Percentiles rank a stretch among this genome's conserved stretches.
phyloP scores from a whole-genome alignment of 1,284 basidiomycete species.

The Boletus mariae region DNA sequence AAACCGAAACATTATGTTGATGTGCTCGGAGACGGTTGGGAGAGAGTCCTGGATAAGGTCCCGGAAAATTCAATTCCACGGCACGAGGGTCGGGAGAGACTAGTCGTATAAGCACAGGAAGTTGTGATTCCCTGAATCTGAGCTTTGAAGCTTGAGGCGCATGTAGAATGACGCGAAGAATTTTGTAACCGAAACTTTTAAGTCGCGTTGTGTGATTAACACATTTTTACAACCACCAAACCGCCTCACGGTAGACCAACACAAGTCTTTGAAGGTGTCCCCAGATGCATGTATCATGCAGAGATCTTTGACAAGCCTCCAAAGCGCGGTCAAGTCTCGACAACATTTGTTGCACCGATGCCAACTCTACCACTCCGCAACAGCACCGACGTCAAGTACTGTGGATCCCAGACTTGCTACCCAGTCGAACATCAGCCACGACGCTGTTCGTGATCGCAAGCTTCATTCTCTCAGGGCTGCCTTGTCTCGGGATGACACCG shows the following conservation, averaged over 20 bases:
- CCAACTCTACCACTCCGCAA: conserved; percentile 10
- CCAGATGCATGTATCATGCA: conserved; percentile 21
- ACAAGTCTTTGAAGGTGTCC: not conserved
- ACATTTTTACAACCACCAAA: not conserved
- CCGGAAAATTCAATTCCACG: conserved; percentile 39
- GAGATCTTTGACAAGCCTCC: conserved; percentile 24
- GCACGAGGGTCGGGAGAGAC: conserved; percentile 31
- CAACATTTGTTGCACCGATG: conserved; percentile 7
- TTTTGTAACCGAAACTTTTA: not conserved
- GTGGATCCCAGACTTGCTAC: conserved; percentile 3
- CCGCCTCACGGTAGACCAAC: not conserved
- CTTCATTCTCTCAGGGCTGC: conserved; percentile 31
- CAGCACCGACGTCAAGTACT: conserved; percentile 2
- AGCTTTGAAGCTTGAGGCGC: not conserved
- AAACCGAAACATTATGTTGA: conserved; percentile 56
- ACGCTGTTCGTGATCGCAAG: conserved; percentile 26
- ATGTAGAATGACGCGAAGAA: not conserved
- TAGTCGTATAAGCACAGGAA: conserved; percentile 13
- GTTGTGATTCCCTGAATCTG: conserved; percentile 6
- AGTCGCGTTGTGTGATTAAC: not conserved
- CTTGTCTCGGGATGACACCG: conserved; percentile 31
- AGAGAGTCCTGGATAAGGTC: conserved; percentile 51
- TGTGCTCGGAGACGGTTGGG: conserved; percentile 51
- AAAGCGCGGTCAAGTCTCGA: conserved; percentile 9
- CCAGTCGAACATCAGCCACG: conserved; percentile 6